These are phyloP conservation scores for Aspergillus avenaceus DNA, from an alignment of 495 filamentous ascomycete genomes.

Conservation along the genomic window DNA sequence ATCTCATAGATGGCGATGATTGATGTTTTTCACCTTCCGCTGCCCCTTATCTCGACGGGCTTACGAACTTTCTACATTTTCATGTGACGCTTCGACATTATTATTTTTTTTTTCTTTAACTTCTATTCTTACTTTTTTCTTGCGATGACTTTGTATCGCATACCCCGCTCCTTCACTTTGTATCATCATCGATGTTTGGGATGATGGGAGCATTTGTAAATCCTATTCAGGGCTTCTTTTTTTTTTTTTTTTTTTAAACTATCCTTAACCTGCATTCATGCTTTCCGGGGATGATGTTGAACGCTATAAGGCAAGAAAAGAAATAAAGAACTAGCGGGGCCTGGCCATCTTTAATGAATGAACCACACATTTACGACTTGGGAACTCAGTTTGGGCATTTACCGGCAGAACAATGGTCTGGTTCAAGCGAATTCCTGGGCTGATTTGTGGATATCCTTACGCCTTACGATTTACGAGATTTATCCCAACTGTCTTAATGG, in stretches of 20 bases:
- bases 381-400: no score
- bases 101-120: not conserved
- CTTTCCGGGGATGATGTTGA: not conserved
- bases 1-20: conserved; percentile 25
- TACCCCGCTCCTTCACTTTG: conserved; percentile 7
- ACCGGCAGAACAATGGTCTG: not conserved
- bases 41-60: conserved; percentile 3
- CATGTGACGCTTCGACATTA: no score
- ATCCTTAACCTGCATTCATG: not conserved
- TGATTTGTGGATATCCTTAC: no score
- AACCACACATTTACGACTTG: not conserved
- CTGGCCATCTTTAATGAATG: not conserved
- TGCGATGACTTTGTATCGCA: conserved; percentile 9
- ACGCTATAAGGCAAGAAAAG: no score
- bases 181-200: not conserved
- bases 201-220: conserved; percentile 8
- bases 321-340: not conserved
- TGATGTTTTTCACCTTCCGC: conserved; percentile 9
- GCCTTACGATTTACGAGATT: no score
- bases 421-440: no score
- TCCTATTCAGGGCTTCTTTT: not conserved
- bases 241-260: conserved; percentile 4
- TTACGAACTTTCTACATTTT: not conserved
- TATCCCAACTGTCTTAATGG: no score
- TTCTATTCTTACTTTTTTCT: conserved; percentile 4